Conservation (phyloP, 1,139 yeast species). For the Nadsonia commutata region DNA sequence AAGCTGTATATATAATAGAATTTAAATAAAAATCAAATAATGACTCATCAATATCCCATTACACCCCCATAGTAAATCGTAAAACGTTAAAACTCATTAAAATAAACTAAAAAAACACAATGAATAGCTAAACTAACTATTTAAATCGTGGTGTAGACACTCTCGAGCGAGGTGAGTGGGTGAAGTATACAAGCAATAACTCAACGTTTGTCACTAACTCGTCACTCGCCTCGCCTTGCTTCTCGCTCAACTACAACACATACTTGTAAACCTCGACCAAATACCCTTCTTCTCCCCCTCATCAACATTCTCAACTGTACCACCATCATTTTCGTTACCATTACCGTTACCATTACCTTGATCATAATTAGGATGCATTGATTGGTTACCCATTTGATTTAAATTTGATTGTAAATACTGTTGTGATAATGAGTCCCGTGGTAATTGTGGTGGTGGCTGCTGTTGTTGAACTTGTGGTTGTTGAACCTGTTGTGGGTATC, state of each 20-base stretch:
- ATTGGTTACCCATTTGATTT: too few species aligned
- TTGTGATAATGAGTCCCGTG: conserved; percentile 11
- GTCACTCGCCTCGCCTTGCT: not conserved
- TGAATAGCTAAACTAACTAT: too few species aligned
- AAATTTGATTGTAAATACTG: conserved; percentile 7
- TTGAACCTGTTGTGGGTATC: conserved; percentile 8
- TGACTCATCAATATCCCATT: too few species aligned
- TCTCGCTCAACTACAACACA: conserved; percentile 17
- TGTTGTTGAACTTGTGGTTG: conserved; percentile 10
- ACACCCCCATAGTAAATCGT: too few species aligned
- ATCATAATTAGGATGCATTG: not conserved
- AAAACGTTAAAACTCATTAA: too few species aligned
- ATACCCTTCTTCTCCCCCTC: conserved; percentile 18
- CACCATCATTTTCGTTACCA: too few species aligned
- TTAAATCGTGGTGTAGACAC: too few species aligned
- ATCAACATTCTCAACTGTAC: conserved; percentile 4
- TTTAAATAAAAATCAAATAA: too few species aligned
- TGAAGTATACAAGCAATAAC: too few species aligned
- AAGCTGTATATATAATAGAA: too few species aligned
- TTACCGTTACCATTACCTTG: not conserved
- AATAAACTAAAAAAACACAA: too few species aligned
- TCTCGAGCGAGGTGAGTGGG: too few species aligned
- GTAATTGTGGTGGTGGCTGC: conserved; percentile 10
- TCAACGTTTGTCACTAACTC: not conserved
- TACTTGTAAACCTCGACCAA: conserved; percentile 19